Evolutionary conservation across 345 rosid genomes (phyloP).

Genomic region (Pugionium dolabratum): DNA sequence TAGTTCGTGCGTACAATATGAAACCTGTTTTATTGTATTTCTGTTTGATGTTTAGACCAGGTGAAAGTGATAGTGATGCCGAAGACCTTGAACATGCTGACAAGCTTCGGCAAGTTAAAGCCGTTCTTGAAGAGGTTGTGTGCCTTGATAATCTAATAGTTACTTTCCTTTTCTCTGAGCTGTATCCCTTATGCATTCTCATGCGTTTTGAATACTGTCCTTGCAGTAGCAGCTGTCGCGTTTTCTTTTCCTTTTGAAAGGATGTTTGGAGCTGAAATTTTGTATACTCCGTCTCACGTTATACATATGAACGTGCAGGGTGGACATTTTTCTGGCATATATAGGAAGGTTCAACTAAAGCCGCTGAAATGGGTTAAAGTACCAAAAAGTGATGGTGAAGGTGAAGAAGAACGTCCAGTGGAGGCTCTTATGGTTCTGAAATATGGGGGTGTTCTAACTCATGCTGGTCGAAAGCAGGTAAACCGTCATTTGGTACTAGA

Average conservation of each 20-base stretch:
- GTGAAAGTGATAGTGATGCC: conserved; percentile 97
- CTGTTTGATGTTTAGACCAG: conserved; percentile 56
- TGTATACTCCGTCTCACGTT: conserved; percentile 13
- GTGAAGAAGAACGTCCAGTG: conserved; percentile 91
- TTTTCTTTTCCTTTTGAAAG: background rate
- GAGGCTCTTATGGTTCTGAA: conserved; percentile 99
- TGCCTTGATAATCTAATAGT: background rate
- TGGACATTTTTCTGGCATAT: conserved; percentile 97
- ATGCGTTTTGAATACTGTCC: background rate
- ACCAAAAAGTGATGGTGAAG: conserved; percentile 76
- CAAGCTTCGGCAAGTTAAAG: conserved; percentile 98
- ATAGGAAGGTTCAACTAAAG: conserved; percentile 96
- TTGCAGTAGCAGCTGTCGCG: background rate
- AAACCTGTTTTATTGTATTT: conserved; percentile 18
- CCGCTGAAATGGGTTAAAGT: conserved; percentile 91
- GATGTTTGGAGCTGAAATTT: background rate
- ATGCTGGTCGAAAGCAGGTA: conserved; percentile 99
- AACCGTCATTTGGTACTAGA: conserved; percentile 10
- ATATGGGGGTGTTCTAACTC: conserved; percentile 98
- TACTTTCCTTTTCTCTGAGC: conserved; percentile 19
- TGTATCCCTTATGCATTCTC: conserved; percentile 15
- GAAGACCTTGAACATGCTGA: conserved; percentile 99
- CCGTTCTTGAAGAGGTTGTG: conserved; percentile 94
- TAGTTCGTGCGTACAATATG: background rate
- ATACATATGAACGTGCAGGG: conserved; percentile 56